A percentile compares a stretch with the other conserved stretches of the same genome.
Evolutionary conservation across 2,329 filamentous ascomycete genomes (phyloP).

Genomic region (Calonectria pseudoturangicola): DNA sequence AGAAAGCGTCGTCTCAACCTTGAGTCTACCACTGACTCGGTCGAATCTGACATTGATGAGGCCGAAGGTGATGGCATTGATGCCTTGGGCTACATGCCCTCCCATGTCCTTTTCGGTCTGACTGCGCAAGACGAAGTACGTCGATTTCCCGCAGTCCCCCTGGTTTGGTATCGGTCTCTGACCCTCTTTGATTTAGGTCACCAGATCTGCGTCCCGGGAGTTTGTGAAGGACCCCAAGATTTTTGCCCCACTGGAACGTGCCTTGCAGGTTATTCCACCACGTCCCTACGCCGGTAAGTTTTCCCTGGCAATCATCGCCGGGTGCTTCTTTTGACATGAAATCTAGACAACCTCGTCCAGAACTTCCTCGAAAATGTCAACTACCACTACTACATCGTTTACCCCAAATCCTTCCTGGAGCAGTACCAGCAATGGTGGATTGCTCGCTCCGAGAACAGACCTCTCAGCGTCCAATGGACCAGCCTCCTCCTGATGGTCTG

Average conservation of each 20-base stretch:
- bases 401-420: slow-evolving; percentile 59
- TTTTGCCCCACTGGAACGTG: slow-evolving; percentile 58
- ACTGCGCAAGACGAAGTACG: slow-evolving; percentile 53
- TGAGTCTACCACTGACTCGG: slow-evolving; percentile 43
- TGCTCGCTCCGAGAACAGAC: slow-evolving; percentile 53
- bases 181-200: slow-evolving; percentile 30
- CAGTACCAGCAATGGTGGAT: slow-evolving; percentile 62
- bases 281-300: slow-evolving; percentile 60
- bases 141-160: neutral
- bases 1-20: slow-evolving; percentile 52
- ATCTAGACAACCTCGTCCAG: slow-evolving; percentile 61
- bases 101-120: slow-evolving; percentile 57
- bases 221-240: slow-evolving; percentile 48
- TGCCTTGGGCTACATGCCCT: slow-evolving; percentile 60
- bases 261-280: slow-evolving; percentile 57
- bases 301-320: neutral
- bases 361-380: slow-evolving; percentile 62
- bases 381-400: slow-evolving; percentile 63
- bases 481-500: slow-evolving; percentile 62
- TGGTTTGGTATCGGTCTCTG: neutral
- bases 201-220: slow-evolving; percentile 47
- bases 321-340: slow-evolving; percentile 26
- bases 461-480: slow-evolving; percentile 62
- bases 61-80: slow-evolving; percentile 57
- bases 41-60: slow-evolving; percentile 51